Base-by-base conservation (phyloP, 2,329 filamentous ascomycete genomes). In the Cladosporium sp. region DNA sequence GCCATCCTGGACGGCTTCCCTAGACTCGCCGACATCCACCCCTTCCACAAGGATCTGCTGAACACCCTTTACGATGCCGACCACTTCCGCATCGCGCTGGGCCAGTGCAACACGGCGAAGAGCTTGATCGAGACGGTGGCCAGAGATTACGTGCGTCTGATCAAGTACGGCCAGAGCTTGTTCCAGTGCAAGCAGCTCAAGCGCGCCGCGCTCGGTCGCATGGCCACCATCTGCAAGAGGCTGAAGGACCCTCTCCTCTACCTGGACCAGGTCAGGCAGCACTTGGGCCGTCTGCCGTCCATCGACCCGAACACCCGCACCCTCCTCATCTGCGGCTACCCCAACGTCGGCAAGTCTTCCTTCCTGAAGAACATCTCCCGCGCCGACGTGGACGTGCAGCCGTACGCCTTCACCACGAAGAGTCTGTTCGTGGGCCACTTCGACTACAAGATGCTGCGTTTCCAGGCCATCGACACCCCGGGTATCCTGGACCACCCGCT, bases 141-240 rank as follows among this genome's bases (percentile, higher is more conserved):
- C 56, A 83, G 93, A 68, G 93, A 98, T 72, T 98, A 98, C 68
- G 90, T 98, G 58, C 89, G 93, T 60, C 82, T 98, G 43, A 82
- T 95, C 71, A 95, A 95, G 79, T 97, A 98, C 75, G 91, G 89
- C 52, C 91, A 95, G 77, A 95, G 85, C 66, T 81, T 98, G 59
- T 98, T 92, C 78, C 93, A 98, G 77, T 97, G 92, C 82, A 98
- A 98, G 77, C 91, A 97, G 77, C 83, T 98, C 66, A 98, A 98
- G 83, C 82, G 88, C 59, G 93, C 95, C 48, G 95, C 87, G 8
- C 82, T 98, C 49, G 93, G 93, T 78, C 90, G 93, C 68, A 97
- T 98, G 93, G 93, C 92, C 59, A 98, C 93, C 14, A 89, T 98
- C 65, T 89, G 89, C 75, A 93, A 90, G 77, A 84, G 91, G 59